Base-by-base conservation (phyloP, 345 rosid genomes). In the Clausena lansium region DNA sequence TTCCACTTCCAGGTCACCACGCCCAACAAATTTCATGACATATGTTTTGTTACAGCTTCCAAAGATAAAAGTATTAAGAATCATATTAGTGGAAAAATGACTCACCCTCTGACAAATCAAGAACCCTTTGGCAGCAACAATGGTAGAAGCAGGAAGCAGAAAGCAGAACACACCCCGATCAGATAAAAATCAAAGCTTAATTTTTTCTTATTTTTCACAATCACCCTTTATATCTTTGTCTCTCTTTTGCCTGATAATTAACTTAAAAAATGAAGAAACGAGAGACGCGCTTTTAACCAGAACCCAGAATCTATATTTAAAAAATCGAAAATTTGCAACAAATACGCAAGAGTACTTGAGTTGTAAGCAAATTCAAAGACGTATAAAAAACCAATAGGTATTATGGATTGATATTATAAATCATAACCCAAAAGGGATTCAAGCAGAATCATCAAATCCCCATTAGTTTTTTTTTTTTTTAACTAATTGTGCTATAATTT, bases 171-270 rank as follows among this genome's bases (percentile, higher is more conserved):
- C 75, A 82, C 86, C 83, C 81, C 82, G 88, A 88, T 87, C 81
- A 88, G 89, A 87, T 80, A 81, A 87, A 90, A 87, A 89, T 89
- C 86, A 79, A 73, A 80, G 83, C 50, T 75, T 55, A 77, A 47
- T 64, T 64, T 74, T 33, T 41, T 62, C 6, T 61, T 57, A 7
- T 36, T 58, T 57, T 75, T 69, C 77, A 28, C 66, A 24, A 65
- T 22, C 78, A 75, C 62, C 60, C 74, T 71, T 59, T 54, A 22
- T 62, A 65, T 73, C 67, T 36, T 25, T 79, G 65, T 76, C 77
- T 68, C 75, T 6, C 41, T 73, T n/a, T 69, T 25, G 73, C 50
- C 7, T 17, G 57, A 15, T 52, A 52, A 52, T 17, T 52, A 52
- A 17, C 6, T 19, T 15, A 52, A 17, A 61, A 55, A 60, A 74